phyloP scores from a whole-genome alignment of 2,329 filamentous ascomycete species.

The Pseudogymnoascus sp. region DNA sequence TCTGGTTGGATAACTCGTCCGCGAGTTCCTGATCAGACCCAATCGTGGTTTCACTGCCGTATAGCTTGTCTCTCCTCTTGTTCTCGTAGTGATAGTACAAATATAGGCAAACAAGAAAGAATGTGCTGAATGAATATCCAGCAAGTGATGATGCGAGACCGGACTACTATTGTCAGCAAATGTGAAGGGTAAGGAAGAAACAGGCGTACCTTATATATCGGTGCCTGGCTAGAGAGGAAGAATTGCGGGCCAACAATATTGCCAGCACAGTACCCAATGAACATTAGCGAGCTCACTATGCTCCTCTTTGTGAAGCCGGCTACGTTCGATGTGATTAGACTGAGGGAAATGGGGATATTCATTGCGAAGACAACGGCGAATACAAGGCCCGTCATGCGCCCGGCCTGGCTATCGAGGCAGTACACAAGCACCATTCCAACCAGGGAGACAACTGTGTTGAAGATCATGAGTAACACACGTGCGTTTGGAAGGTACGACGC shows the following conservation, averaged over 20 bases:
- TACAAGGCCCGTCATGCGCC: constrained; percentile 42
- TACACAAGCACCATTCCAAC: constrained; percentile 52
- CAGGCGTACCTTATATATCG: constrained; percentile 38
- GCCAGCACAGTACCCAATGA: constrained; percentile 51
- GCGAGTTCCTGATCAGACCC: constrained; percentile 7
- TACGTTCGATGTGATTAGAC: constrained; percentile 55
- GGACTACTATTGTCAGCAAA: background rate
- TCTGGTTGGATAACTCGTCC: constrained; percentile 8
- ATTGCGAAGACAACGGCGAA: constrained; percentile 57
- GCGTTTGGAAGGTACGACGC: constrained; percentile 14
- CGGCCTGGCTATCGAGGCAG: constrained; percentile 44
- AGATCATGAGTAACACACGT: constrained; percentile 16
- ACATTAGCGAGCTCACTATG: constrained; percentile 53
- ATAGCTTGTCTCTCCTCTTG: background rate
- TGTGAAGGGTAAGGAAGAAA: background rate
- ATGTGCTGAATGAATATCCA: background rate
- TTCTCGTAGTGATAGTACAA: constrained; percentile 5
- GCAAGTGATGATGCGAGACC: background rate
- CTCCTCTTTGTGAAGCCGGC: constrained; percentile 60
- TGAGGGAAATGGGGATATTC: constrained; percentile 17
- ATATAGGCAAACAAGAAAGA: background rate
- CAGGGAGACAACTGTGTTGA: constrained; percentile 37
- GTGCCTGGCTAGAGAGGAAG: constrained; percentile 49
- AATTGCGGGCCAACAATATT: constrained; percentile 60
- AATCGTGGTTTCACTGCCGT: background rate